These are phyloP conservation scores for Fusarium sp. DNA, from an alignment of 2,329 filamentous ascomycete species.

Conservation along the genomic window DNA sequence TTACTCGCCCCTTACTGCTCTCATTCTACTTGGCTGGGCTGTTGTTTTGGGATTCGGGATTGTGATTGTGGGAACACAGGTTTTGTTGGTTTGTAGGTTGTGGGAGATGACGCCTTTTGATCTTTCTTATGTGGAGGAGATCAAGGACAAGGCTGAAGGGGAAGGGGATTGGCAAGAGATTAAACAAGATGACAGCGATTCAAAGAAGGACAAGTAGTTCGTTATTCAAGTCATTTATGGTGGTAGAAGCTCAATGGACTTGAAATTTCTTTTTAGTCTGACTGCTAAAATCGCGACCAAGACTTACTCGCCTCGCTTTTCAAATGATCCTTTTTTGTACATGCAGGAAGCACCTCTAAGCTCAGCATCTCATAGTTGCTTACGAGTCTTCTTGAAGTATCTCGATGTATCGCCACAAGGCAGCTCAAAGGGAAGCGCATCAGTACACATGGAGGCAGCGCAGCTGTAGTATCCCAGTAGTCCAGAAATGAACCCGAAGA, in stretches of 20 bases:
- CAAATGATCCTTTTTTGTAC: not conserved
- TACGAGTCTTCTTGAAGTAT: constrained; percentile 29
- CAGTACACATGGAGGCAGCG: constrained; percentile 42
- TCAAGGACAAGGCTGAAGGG: not conserved
- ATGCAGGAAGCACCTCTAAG: not conserved
- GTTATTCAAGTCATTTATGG: not conserved
- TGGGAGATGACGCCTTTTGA: not conserved
- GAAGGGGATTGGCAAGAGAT: not conserved
- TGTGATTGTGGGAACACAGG: not conserved
- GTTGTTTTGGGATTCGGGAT: not conserved
- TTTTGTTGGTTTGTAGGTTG: not conserved
- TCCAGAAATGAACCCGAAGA: constrained; percentile 43
- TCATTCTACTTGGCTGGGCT: not conserved
- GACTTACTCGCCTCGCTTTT: too few species aligned
- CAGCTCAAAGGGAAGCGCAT: constrained; percentile 40
- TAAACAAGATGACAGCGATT: not conserved
- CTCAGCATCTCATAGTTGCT: not conserved
- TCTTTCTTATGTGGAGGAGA: not conserved
- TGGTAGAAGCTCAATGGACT: too few species aligned
- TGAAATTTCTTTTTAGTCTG: too few species aligned
- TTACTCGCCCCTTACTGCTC: constrained; percentile 1
- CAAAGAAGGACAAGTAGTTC: not conserved
- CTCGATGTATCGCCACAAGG: constrained; percentile 42
- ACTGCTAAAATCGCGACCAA: too few species aligned
- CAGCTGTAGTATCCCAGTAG: constrained; percentile 44